Evolutionary conservation across 352 stramenopile genomes (phyloP).

Genomic region (Blastocystis sp.): DNA sequence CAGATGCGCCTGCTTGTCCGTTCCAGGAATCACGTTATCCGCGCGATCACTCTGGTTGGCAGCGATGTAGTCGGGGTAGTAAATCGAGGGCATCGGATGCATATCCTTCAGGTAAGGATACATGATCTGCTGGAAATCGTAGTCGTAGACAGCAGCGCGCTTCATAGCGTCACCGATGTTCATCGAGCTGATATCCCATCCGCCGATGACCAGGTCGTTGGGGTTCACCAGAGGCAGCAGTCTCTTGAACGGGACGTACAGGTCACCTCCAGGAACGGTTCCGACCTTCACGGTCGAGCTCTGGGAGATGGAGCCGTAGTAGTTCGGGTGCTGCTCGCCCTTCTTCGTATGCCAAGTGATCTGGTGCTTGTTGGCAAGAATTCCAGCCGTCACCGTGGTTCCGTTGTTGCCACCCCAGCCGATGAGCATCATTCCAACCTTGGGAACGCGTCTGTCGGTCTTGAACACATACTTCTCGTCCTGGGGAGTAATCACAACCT

Average conservation of each 20-base stretch:
- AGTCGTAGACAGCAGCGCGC: conserved; percentile 82
- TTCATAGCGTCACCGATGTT: conserved; percentile 93
- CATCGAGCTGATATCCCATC: conserved; percentile 91
- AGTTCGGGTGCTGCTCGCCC: conserved; percentile 80
- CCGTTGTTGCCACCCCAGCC: conserved; percentile 97
- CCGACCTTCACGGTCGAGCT: conserved; percentile 88
- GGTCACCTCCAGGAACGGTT: conserved; percentile 75
- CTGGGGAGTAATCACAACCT: conserved; percentile 73
- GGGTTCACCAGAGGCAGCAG: conserved; percentile 92
- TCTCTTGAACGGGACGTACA: conserved; percentile 92
- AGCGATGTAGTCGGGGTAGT: conserved; percentile 97
- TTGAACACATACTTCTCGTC: conserved; percentile 87
- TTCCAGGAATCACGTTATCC: conserved; percentile 87
- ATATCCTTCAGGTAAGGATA: conserved; percentile 89
- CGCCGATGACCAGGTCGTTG: conserved; percentile 90
- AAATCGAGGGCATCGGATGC: conserved; percentile 86
- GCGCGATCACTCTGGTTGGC: conserved; percentile 93
- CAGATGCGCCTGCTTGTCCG: conserved; percentile 79
- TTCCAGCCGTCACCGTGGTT: conserved; percentile 78
- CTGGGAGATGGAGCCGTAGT: conserved; percentile 91
- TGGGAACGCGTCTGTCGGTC: conserved; percentile 84
- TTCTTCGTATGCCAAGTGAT: conserved; percentile 93
- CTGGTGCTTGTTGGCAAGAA: conserved; percentile 86
- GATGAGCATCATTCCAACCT: conserved; percentile 86
- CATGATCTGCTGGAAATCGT: conserved; percentile 88